These are phyloP conservation scores for Handroanthus guayacan DNA, from an alignment of 257 asterid genomes.

Conservation along the genomic window DNA sequence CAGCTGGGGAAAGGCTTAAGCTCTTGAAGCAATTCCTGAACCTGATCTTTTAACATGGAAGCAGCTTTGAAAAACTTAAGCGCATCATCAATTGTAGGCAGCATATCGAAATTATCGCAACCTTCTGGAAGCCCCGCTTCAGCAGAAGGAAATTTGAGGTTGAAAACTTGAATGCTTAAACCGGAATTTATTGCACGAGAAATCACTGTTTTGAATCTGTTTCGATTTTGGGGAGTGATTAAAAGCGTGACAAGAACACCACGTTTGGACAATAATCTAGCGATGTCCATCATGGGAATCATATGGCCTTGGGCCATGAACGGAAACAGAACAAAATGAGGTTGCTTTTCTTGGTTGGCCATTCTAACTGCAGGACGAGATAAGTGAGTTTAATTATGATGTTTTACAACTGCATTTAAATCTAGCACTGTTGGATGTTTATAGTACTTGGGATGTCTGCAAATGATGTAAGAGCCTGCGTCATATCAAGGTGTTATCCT, in stretches of 20 bases:
- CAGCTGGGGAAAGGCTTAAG: conserved; percentile 44
- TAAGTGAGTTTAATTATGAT: neutral
- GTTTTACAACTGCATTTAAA: neutral
- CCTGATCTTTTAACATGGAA: conserved; percentile 35
- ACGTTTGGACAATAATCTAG: conserved; percentile 50
- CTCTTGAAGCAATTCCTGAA: conserved; percentile 26
- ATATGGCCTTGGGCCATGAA: conserved; percentile 70
- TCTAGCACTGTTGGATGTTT: neutral
- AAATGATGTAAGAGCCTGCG: conserved; percentile 41
- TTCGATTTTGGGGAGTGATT: conserved; percentile 46
- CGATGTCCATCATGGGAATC: conserved; percentile 69
- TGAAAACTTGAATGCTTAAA: conserved; percentile 33
- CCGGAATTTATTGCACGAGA: conserved; percentile 48
- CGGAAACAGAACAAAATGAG: conserved; percentile 63
- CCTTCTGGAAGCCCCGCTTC: conserved; percentile 55
- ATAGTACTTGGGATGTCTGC: neutral
- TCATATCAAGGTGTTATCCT: neutral
- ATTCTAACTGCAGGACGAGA: neutral
- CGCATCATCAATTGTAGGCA: conserved; percentile 18
- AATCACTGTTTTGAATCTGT: conserved; percentile 40
- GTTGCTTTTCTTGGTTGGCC: conserved; percentile 37
- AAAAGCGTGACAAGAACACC: conserved; percentile 50
- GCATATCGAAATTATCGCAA: conserved; percentile 47
- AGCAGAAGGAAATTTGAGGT: conserved; percentile 40
- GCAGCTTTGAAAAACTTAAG: conserved; percentile 39